Conservation (phyloP, 2,329 filamentous ascomycete species). For the Diplodia sapinea region DNA sequence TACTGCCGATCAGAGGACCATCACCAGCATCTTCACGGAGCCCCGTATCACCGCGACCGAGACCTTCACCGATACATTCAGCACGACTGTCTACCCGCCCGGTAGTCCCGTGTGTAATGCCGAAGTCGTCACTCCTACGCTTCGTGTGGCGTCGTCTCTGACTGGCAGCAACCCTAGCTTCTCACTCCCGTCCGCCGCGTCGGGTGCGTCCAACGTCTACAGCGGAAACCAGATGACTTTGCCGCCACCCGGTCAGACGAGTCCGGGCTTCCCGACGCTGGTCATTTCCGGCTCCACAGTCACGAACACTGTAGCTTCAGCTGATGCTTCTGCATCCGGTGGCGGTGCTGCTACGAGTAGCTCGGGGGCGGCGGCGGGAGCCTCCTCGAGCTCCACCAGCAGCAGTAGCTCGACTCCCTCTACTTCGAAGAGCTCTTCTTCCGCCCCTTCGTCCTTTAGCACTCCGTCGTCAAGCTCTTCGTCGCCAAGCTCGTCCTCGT, state of each 20-base stretch:
- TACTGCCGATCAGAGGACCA: not conserved
- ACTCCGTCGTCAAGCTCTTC: not conserved
- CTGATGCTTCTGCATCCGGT: not conserved
- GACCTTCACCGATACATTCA: conserved; percentile 13
- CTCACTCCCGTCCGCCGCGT: not conserved
- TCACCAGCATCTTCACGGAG: conserved; percentile 4
- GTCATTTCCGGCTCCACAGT: conserved; percentile 2
- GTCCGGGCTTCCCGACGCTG: not conserved
- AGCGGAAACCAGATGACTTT: conserved; percentile 17
- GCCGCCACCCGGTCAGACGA: not conserved
- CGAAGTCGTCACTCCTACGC: conserved; percentile 7
- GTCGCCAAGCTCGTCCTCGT: not conserved
- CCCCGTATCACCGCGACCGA: conserved; percentile 9
- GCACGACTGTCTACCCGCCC: conserved; percentile 24
- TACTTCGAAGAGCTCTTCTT: not conserved
- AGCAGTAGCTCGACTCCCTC: no score
- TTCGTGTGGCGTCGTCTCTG: not conserved
- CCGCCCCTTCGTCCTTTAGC: not conserved
- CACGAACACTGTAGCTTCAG: not conserved
- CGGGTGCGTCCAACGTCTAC: conserved; percentile 7
- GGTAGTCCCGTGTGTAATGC: conserved; percentile 15
- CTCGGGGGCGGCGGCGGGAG: not conserved
- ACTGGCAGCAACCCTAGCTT: conserved; percentile 13
- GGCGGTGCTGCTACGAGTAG: not conserved
- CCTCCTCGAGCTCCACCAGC: not conserved